Evolutionary conservation across 352 stramenopile genomes (phyloP).

Genomic region (Phytophthora constricta): DNA sequence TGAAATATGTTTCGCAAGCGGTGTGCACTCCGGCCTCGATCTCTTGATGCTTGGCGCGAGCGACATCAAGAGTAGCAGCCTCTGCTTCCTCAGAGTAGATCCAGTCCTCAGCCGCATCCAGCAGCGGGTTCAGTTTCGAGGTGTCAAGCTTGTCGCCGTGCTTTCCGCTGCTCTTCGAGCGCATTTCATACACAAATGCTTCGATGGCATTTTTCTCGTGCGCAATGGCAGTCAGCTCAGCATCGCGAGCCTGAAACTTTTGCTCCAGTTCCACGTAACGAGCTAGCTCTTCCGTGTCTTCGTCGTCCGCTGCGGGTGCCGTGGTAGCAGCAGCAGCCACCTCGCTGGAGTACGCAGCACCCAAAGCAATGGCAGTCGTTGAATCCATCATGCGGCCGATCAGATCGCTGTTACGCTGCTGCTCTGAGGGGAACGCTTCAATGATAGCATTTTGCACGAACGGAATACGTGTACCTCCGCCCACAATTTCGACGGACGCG

Average conservation of each 20-base stretch:
- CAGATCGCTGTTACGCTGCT: conserved; percentile 40
- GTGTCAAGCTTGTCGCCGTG: conserved; percentile 79
- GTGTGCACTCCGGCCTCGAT: conserved; percentile 62
- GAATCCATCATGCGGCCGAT: conserved; percentile 91
- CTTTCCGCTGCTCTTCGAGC: conserved; percentile 72
- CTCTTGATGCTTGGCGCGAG: conserved; percentile 58
- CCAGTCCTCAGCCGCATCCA: conserved; percentile 91
- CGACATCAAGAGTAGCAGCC: conserved; percentile 59
- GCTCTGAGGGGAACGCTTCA: conserved; percentile 55
- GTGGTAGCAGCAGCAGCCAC: conserved; percentile 17
- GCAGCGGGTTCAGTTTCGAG: conserved; percentile 59
- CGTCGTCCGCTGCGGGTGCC: conserved; percentile 22
- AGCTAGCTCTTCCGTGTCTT: conserved; percentile 38
- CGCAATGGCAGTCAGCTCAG: conserved; percentile 70
- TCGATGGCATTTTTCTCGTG: conserved; percentile 92
- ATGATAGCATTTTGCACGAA: conserved; percentile 83
- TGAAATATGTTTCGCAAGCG: conserved; percentile 74
- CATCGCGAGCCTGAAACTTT: conserved; percentile 77
- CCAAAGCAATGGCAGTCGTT: conserved; percentile 82
- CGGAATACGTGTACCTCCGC: conserved; percentile 89
- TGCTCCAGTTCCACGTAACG: conserved; percentile 61
- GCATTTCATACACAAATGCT: conserved; percentile 92
- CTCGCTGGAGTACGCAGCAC: conserved; percentile 63
- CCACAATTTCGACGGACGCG: conserved; percentile 89
- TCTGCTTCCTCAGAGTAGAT: conserved; percentile 92